Evolutionary conservation across 2,329 filamentous ascomycete species (phyloP).

Genomic region (Fusarium drepaniforme): DNA sequence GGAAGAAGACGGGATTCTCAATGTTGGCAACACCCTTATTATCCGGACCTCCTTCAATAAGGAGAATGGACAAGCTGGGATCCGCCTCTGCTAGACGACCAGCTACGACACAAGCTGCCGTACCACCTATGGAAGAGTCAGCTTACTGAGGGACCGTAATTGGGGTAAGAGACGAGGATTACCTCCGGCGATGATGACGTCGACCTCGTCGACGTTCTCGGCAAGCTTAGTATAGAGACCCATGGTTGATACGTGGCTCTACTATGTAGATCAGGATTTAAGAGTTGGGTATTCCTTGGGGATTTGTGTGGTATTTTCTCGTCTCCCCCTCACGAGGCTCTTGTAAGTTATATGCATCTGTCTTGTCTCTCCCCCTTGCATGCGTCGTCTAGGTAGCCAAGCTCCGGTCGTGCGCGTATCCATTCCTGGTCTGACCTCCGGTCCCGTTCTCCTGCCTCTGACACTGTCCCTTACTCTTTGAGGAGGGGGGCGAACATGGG

Average conservation of each 20-base stretch:
- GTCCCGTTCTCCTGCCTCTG: background rate
- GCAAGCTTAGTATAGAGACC: constrained; percentile 1
- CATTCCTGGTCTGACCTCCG: constrained; percentile 1
- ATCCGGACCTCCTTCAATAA: constrained; percentile 44
- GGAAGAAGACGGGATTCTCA: constrained; percentile 37
- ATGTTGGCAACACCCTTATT: constrained; percentile 40
- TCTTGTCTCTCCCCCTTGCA: background rate
- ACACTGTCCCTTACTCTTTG: background rate
- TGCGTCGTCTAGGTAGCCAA: background rate
- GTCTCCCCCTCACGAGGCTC: background rate
- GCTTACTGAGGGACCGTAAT: background rate
- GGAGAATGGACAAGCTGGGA: constrained; percentile 39
- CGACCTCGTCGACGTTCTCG: background rate
- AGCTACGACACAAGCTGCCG: constrained; percentile 43
- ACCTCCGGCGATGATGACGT: constrained; percentile 3
- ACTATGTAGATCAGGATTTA: background rate
- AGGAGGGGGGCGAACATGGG: background rate
- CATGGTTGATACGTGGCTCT: background rate
- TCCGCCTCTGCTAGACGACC: constrained; percentile 40
- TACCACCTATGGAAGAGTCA: constrained; percentile 38
- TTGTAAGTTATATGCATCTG: constrained; percentile 1
- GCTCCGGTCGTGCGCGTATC: background rate
- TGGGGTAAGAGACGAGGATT: background rate
- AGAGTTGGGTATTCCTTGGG: background rate
- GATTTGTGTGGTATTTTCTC: background rate